Evolutionary conservation across 2,329 filamentous ascomycete genomes (phyloP).

Genomic region (Hypoxylon sp.): DNA sequence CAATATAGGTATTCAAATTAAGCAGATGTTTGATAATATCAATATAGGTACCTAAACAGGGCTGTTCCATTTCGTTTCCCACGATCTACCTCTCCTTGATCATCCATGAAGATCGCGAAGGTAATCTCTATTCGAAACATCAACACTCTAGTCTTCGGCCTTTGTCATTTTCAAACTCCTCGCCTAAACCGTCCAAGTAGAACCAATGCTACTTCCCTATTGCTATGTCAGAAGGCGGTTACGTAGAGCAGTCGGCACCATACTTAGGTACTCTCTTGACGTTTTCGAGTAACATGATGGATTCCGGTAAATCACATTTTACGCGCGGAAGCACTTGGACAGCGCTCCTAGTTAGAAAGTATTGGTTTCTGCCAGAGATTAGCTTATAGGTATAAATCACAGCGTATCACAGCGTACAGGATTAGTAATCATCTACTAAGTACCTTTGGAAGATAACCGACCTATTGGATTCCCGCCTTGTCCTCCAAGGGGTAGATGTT

Average conservation of each 20-base stretch:
- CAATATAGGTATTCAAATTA: neutral
- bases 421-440: constrained; percentile 9
- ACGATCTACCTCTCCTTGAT: neutral
- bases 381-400: constrained; percentile 2
- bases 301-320: neutral
- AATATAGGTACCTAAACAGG: neutral
- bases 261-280: neutral
- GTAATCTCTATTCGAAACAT: neutral
- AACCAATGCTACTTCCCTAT: neutral
- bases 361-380: neutral
- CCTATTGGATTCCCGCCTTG: constrained; percentile 25
- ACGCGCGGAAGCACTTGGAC: constrained; percentile 1
- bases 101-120: neutral
- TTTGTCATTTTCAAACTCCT: neutral
- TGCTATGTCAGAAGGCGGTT: too few relatives aligned
- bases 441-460: neutral
- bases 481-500: constrained; percentile 29
- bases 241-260: too few relatives aligned
- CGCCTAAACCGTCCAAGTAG: neutral
- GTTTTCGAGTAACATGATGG: neutral
- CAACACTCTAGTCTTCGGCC: neutral
- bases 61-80: neutral
- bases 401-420: constrained; percentile 15
- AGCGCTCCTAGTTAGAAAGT: neutral
- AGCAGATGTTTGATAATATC: constrained; percentile 4